These are phyloP conservation scores for Terfezia boudieri DNA, from an alignment of 495 filamentous ascomycete species.

Conservation along the genomic window DNA sequence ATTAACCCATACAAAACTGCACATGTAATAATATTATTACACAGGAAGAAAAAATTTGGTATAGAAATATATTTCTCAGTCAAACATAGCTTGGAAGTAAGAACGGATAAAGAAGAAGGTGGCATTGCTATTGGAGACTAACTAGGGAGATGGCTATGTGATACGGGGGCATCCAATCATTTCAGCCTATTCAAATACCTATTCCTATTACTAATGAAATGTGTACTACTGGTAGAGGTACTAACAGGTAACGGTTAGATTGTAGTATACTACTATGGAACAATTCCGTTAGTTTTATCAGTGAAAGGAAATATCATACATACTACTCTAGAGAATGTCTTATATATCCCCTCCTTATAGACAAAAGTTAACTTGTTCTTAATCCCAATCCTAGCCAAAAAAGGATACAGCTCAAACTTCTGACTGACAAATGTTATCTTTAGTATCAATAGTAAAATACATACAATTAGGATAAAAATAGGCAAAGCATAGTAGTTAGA, in stretches of 20 bases:
- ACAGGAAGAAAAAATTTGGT: too few species aligned
- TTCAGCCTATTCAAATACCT: background rate
- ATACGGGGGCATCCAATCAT: background rate
- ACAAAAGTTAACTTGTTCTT: background rate
- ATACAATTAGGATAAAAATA: background rate
- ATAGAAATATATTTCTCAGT: too few species aligned
- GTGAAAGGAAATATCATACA: background rate
- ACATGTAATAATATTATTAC: too few species aligned
- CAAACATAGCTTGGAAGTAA: background rate
- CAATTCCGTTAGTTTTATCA: background rate
- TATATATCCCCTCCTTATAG: background rate
- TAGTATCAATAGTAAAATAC: background rate
- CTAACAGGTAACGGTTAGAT: background rate
- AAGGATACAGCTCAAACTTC: background rate
- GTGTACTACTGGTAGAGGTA: background rate
- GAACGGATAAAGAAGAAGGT: background rate
- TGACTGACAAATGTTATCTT: background rate
- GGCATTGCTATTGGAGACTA: background rate
- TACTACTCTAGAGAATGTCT: background rate
- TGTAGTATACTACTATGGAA: background rate
- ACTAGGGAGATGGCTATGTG: background rate
- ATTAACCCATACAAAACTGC: too few species aligned
- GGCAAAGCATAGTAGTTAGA: background rate
- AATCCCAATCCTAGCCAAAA: background rate
- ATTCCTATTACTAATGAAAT: background rate